Base-by-base conservation (phyloP, 2,329 filamentous ascomycete species). In the Falciphora oryzae region DNA sequence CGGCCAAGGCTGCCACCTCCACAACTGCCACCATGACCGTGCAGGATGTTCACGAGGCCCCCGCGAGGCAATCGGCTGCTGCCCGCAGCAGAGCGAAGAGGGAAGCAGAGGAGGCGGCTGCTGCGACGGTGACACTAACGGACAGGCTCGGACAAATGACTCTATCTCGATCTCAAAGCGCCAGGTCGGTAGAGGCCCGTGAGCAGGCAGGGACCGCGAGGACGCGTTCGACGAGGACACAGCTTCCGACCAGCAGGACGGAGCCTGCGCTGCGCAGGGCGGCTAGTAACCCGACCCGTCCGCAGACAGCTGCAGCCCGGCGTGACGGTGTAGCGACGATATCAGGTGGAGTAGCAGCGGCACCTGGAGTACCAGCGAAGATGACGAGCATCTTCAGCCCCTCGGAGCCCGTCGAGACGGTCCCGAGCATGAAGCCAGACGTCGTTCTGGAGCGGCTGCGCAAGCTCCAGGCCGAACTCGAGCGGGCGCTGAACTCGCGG, bases 401-500 rank as follows among this genome's bases (percentile, higher is more conserved):
- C 0, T 71, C 76, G 0, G 87, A 89, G 69, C 77, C 78, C 59
- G 78, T 83, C 56, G 76, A 81, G 65, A 69, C 72, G 1, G 77
- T 89, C 2, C 75, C 80, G 1, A 81, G 81, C 44, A 85, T 85
- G 1, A 78, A 81, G 68, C 86, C 87, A 0, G 85, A 89, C 66
- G 71, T 79, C 25, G 82, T 89, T 31, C 75, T 89, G 13, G 78
- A 81, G 31, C 80, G 85, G 13, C 77, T 89, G 58, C 80, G 77
- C 58, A 79, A 78, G 44, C 76, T 89, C n/a, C 84, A 88, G 71
- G 74, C 77, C 0, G 86, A 89, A 71, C 74, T 89, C 29, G 85
- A 89, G 69, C 78, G 86, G 60, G 85, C 86, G 3, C 75, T 89
- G 10, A 89, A 89, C 69, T 80, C 86, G 56, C 81, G 87, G 71